Evolutionary conservation across 768 basidiomycete genomes (phyloP).

Genomic region (Serpula lacrymans): DNA sequence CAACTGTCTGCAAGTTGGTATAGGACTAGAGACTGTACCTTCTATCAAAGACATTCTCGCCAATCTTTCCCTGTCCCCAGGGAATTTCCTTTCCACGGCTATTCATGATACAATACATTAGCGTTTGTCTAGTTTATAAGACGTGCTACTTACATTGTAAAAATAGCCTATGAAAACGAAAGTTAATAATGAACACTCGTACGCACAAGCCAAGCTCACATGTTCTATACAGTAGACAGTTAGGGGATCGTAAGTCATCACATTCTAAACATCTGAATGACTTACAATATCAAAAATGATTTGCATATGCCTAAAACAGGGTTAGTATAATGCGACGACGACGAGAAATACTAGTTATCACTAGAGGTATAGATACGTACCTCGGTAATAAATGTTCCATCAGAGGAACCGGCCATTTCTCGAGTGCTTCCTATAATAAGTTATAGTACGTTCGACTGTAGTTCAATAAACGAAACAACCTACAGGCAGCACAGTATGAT

Average conservation of each 20-base stretch:
- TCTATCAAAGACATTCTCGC: constrained; percentile 91
- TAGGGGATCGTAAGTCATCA: background rate
- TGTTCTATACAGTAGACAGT: constrained; percentile 30
- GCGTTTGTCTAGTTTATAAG: too few species aligned
- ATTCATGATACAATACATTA: background rate
- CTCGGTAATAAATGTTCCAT: constrained; percentile 82
- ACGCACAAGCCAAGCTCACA: too few species aligned
- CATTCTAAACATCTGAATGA: constrained; percentile 8
- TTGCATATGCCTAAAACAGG: constrained; percentile 67
- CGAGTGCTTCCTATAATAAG: constrained; percentile 62
- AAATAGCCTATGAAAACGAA: constrained; percentile 38
- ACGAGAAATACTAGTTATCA: too few species aligned
- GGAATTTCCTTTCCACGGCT: constrained; percentile 90
- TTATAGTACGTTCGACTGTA: background rate
- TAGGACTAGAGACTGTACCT: constrained; percentile 54
- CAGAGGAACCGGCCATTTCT: constrained; percentile 91
- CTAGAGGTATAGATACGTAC: constrained; percentile 28
- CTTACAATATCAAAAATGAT: constrained; percentile 88
- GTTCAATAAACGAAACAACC: constrained; percentile 29
- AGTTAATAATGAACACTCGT: too few species aligned
- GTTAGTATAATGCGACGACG: background rate
- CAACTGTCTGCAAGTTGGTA: too few species aligned
- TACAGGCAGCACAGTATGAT: constrained; percentile 89
- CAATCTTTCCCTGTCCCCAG: constrained; percentile 77
- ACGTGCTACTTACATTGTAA: constrained; percentile 51